These are phyloP conservation scores for Capronia americana DNA, from an alignment of 2,329 filamentous ascomycete genomes.

Conservation along the genomic window DNA sequence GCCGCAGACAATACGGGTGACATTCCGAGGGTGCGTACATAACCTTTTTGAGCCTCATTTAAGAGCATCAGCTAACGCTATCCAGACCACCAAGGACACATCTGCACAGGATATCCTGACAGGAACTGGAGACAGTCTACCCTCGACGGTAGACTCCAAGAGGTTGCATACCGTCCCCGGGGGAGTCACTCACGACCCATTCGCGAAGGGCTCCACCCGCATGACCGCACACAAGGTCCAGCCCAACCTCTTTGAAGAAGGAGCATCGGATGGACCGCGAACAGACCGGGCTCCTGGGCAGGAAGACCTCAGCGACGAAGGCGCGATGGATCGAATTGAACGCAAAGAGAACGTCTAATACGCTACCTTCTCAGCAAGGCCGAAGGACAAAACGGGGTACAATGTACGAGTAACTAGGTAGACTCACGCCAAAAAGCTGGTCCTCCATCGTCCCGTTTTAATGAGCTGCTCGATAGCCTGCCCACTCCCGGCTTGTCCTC, in stretches of 20 bases:
- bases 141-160: slow-evolving; percentile 50
- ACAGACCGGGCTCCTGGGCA: slow-evolving; percentile 43
- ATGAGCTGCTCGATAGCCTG: too few relatives aligned
- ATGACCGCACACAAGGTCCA: slow-evolving; percentile 49
- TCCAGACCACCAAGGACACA: slow-evolving; percentile 43
- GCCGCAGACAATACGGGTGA: slow-evolving; percentile 58
- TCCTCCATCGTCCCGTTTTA: too few relatives aligned
- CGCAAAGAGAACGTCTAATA: slow-evolving; percentile 24
- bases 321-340: slow-evolving; percentile 35
- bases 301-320: slow-evolving; percentile 42
- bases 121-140: slow-evolving; percentile 50
- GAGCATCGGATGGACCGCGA: slow-evolving; percentile 47
- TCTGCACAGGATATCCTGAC: slow-evolving; percentile 49
- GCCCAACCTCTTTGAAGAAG: slow-evolving; percentile 48
- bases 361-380: not conserved
- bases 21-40: slow-evolving; percentile 47
- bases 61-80: not conserved
- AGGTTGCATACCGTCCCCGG: slow-evolving; percentile 44
- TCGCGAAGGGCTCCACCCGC: slow-evolving; percentile 48
- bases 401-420: not conserved
- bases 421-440: too few relatives aligned
- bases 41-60: not conserved
- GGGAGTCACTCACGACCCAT: slow-evolving; percentile 43
- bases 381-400: not conserved
- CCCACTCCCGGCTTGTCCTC: too few relatives aligned